A percentile compares a stretch with the other conserved stretches of the same genome.
Evolutionary conservation across 2,329 filamentous ascomycete species (phyloP).

Genomic region (Endocalyx cinctus): DNA sequence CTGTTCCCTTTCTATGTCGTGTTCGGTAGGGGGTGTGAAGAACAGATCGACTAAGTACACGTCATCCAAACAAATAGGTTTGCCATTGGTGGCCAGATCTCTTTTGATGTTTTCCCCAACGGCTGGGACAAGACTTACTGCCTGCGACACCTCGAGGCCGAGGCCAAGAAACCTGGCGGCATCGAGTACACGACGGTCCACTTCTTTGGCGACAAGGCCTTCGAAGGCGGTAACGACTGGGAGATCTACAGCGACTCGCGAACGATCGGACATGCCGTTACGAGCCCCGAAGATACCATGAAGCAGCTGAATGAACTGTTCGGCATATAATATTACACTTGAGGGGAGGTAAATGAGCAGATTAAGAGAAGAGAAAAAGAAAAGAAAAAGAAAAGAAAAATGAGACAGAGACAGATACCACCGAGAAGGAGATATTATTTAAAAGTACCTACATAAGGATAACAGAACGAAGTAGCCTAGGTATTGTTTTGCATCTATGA

Average conservation of each 20-base stretch:
- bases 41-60: no score
- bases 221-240: slow-evolving; percentile 86
- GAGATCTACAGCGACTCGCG: slow-evolving; percentile 84
- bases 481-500: no score
- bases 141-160: slow-evolving; percentile 77
- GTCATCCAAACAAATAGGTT: no score
- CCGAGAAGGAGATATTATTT: no score
- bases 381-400: no score
- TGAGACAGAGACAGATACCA: no score
- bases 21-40: no score
- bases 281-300: slow-evolving; percentile 76
- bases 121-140: slow-evolving; percentile 99
- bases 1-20: no score
- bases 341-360: no score
- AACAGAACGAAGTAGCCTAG: no score
- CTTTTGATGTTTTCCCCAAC: slow-evolving; percentile 93
- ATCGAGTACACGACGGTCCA: slow-evolving; percentile 83
- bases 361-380: no score
- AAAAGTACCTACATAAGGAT: no score
- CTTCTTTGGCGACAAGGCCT: slow-evolving; percentile 98
- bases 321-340: slow-evolving; percentile 48
- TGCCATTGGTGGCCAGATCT: slow-evolving; percentile 95
- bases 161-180: slow-evolving; percentile 65
- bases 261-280: slow-evolving; percentile 81
- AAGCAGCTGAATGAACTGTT: slow-evolving; percentile 78